Evolutionary conservation across 371 early-diverging fungal genomes (phyloP).

Genomic region (Mortierella sp.): DNA sequence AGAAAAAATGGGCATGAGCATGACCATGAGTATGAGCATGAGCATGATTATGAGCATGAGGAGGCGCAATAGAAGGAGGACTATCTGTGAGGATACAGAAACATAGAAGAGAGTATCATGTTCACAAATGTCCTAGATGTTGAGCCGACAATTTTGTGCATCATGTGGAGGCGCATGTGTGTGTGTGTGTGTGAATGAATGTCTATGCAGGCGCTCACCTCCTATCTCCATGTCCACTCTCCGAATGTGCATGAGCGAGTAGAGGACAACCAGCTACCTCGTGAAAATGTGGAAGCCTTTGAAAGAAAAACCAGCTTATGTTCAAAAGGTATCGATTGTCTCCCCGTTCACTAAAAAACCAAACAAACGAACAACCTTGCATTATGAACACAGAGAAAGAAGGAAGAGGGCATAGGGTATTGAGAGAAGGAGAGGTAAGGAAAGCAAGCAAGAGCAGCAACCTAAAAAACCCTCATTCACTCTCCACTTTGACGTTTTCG

Average conservation of each 20-base stretch:
- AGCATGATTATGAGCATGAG: not conserved
- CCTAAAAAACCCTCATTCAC: not conserved
- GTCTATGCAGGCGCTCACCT: not conserved
- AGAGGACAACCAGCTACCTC: too few relatives aligned
- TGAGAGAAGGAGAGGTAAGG: too few relatives aligned
- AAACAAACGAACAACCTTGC: too few relatives aligned
- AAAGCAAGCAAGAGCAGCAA: not conserved
- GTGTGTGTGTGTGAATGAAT: not conserved
- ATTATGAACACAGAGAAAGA: too few relatives aligned
- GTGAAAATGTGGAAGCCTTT: not conserved
- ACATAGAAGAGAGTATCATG: not conserved
- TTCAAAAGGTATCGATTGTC: too few relatives aligned
- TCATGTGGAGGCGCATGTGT: slow-evolving; percentile 3
- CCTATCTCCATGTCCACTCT: not conserved
- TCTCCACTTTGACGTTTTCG: not conserved
- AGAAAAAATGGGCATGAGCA: not conserved
- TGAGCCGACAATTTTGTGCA: slow-evolving; percentile 1
- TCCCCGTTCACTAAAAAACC: too few relatives aligned
- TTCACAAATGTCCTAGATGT: not conserved
- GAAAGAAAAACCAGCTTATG: too few relatives aligned
- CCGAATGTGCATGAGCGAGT: not conserved
- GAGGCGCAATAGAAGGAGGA: not conserved
- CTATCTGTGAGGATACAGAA: not conserved
- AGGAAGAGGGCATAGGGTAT: too few relatives aligned
- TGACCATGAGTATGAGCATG: too few relatives aligned